Evolutionary conservation across 1,284 basidiomycete genomes (phyloP).

Genomic region (Athelia psychrophila): DNA sequence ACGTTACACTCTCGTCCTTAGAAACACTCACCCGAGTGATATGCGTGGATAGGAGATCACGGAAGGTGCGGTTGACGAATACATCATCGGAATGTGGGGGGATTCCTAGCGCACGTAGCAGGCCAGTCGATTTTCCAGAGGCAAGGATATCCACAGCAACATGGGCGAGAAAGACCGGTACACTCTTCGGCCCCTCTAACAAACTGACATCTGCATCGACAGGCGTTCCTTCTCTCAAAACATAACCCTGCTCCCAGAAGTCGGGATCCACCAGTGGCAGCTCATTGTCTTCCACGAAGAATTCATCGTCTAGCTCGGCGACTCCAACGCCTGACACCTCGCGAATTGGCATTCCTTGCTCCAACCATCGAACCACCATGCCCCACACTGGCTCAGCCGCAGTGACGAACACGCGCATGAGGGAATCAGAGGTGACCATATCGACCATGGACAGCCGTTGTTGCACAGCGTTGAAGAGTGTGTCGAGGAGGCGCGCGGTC

Average conservation of each 20-base stretch:
- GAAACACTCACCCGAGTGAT: slow-evolving; percentile 13
- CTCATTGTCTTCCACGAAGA: slow-evolving; percentile 75
- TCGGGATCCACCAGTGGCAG: slow-evolving; percentile 66
- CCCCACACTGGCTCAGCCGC: slow-evolving; percentile 72
- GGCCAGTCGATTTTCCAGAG: slow-evolving; percentile 78
- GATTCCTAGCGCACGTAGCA: slow-evolving; percentile 52
- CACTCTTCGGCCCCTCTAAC: slow-evolving; percentile 24
- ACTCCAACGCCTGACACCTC: slow-evolving; percentile 35
- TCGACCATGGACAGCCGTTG: slow-evolving; percentile 57
- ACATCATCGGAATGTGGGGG: slow-evolving; percentile 8
- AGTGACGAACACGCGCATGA: slow-evolving; percentile 60
- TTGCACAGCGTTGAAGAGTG: slow-evolving; percentile 53
- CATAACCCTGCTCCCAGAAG: slow-evolving; percentile 79
- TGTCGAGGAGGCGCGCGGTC: slow-evolving; percentile 59
- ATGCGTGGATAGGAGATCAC: slow-evolving; percentile 22
- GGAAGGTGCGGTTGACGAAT: slow-evolving; percentile 26
- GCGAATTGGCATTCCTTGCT: slow-evolving; percentile 63
- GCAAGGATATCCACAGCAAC: slow-evolving; percentile 59
- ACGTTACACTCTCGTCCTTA: neutral
- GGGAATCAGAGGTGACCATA: slow-evolving; percentile 42
- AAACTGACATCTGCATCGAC: slow-evolving; percentile 23
- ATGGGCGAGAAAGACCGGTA: slow-evolving; percentile 61
- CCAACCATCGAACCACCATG: slow-evolving; percentile 73
- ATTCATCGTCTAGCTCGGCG: slow-evolving; percentile 65
- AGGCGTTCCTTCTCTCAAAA: slow-evolving; percentile 41